Evolutionary conservation across 345 rosid genomes (phyloP).

Genomic region (Syzygium oleosum): DNA sequence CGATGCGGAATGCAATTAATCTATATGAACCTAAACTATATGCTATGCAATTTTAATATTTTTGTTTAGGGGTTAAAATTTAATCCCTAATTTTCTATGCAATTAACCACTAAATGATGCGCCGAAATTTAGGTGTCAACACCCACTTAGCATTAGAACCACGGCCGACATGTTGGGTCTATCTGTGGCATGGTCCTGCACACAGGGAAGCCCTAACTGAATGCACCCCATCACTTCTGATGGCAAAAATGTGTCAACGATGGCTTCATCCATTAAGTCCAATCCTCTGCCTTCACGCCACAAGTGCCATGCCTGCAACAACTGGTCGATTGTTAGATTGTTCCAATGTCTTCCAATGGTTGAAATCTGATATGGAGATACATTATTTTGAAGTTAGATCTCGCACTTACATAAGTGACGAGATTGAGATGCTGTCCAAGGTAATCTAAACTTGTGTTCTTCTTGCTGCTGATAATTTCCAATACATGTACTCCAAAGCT

Average conservation of each 20-base stretch:
- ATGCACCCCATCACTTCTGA: not conserved
- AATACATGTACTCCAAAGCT: conserved; percentile 1
- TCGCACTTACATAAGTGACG: not conserved
- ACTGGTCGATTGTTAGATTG: not conserved
- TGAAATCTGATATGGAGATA: not conserved
- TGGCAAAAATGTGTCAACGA: not conserved
- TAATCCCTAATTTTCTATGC: too few species aligned
- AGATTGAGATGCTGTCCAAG: not conserved
- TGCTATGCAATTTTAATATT: too few species aligned
- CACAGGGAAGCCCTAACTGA: not conserved
- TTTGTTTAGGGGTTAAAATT: too few species aligned
- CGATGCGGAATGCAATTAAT: too few species aligned
- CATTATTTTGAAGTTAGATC: too few species aligned
- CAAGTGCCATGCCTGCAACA: not conserved
- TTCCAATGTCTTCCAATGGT: not conserved
- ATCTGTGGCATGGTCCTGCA: not conserved
- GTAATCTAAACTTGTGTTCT: not conserved
- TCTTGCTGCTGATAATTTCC: not conserved
- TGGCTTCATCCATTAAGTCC: not conserved
- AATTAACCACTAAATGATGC: too few species aligned
- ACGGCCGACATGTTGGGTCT: not conserved
- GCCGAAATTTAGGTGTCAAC: too few species aligned
- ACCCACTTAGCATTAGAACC: not conserved
- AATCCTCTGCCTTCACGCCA: not conserved
- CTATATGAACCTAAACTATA: too few species aligned